Base-by-base conservation (phyloP, 495 filamentous ascomycete genomes). In the Neurospora pannonica region DNA sequence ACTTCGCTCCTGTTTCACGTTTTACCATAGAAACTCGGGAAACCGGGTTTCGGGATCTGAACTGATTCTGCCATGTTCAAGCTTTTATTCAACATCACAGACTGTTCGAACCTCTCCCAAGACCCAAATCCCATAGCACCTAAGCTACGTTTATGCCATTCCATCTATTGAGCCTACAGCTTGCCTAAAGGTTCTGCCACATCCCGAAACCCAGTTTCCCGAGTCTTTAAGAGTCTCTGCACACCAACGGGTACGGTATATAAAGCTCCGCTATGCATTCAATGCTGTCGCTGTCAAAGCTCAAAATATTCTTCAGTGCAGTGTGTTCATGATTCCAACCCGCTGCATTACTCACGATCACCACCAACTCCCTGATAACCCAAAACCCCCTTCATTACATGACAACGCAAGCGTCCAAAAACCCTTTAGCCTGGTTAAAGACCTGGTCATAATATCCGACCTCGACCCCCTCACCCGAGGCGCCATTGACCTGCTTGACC, bases 401-500 rank as follows among this genome's bases (percentile, higher is more conserved):
- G 0, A 85, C 73, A 34, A 34, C 72, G 71, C 85, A 87, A 73
- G 76, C 82, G 28, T 80, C 79, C 73, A 80, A 80, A 17, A 81
- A 80, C 9, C 82, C 79, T 19, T 36, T 67, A 31, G 54, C 54
- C 43, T 81, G 76, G 40, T 85, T 84, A 67, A 83, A 85, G 28
- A 67, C 15, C 71, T 86, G 84, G 42, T 87, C 83, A 71, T 86
- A 79, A 73, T 86, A 86, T 5, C 85, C 84, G 0, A 72, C 78
- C n/a, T 86, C 85, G 70, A 1, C 5, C 54, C 28, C 84, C 8
- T 75, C 78, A 0, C 79, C 83, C 5, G 80, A 77, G 9, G 79
- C 74, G 28, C 70, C 74, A 70, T 85, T 86, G 38, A 85, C 78
- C 46, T 81, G 83, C 74, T 80, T 81, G 60, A 91, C 89, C 17